A percentile compares a stretch with the other conserved stretches of the same genome.
Evolutionary conservation across 1,284 basidiomycete genomes (phyloP).

Genomic region (Fomitopsis pinicola): DNA sequence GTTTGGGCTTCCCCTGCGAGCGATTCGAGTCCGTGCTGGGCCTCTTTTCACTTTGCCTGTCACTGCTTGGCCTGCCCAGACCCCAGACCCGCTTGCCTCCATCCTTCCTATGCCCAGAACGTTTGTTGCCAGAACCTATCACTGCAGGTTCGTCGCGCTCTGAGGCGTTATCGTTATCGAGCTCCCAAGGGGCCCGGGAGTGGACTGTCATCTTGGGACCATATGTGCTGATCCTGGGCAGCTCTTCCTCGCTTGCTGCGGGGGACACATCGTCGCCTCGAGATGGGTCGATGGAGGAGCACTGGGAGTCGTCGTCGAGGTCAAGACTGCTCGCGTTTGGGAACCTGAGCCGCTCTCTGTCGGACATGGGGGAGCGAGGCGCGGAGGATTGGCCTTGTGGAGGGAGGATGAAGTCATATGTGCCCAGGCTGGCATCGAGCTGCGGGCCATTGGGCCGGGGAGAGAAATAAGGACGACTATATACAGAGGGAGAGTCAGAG

Average conservation of each 20-base stretch:
- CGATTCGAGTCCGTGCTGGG: slow-evolving; percentile 61
- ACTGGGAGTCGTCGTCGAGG: slow-evolving; percentile 52
- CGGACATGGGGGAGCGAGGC: slow-evolving; percentile 25
- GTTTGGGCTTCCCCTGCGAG: slow-evolving; percentile 45
- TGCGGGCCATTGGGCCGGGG: slow-evolving; percentile 33
- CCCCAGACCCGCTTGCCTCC: slow-evolving; percentile 40
- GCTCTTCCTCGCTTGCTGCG: slow-evolving; percentile 31
- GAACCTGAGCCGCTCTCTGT: slow-evolving; percentile 43
- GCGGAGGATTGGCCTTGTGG: slow-evolving; percentile 21
- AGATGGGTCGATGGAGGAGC: slow-evolving; percentile 30
- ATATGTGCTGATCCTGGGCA: slow-evolving; percentile 57
- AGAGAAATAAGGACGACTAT: slow-evolving; percentile 55
- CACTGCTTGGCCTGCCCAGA: slow-evolving; percentile 36
- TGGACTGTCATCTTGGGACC: slow-evolving; percentile 79
- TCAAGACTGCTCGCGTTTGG: slow-evolving; percentile 51
- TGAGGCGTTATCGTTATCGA: slow-evolving; percentile 42
- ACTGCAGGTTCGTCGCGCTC: slow-evolving; percentile 44
- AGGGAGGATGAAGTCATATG: slow-evolving; percentile 26
- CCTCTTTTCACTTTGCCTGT: slow-evolving; percentile 28
- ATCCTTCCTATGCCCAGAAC: slow-evolving; percentile 30
- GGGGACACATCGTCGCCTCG: slow-evolving; percentile 28
- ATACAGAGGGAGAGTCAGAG: slow-evolving; percentile 65
- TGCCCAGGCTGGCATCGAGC: slow-evolving; percentile 18
- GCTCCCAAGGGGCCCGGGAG: slow-evolving; percentile 77
- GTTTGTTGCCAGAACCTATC: slow-evolving; percentile 21